Percentiles rank a stretch among this genome's conserved stretches.
phyloP scores from a whole-genome alignment of 305 asterid genomes.

The Solanum hybrid region DNA sequence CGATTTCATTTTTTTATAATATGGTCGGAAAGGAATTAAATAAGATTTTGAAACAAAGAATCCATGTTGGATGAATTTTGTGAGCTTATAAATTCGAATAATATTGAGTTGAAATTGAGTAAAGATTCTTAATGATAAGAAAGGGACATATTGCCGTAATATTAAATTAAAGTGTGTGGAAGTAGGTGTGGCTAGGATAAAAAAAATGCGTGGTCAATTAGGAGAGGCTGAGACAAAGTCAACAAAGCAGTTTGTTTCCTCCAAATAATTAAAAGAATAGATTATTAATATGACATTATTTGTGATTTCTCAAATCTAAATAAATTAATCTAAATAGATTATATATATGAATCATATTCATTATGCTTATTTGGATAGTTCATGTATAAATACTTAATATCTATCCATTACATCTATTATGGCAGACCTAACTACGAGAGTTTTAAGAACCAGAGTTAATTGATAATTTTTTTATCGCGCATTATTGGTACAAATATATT shows the following conservation, averaged over 20 bases:
- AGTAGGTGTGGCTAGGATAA: not conserved
- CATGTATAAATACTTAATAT: too few relatives aligned
- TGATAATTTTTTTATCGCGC: not conserved
- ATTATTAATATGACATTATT: not conserved
- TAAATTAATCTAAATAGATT: not conserved
- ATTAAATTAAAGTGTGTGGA: not conserved
- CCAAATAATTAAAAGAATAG: not conserved
- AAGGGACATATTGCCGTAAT: not conserved
- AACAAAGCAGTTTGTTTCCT: not conserved
- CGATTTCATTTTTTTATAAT: not conserved
- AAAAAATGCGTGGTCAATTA: not conserved
- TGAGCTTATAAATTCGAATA: not conserved
- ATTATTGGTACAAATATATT: not conserved
- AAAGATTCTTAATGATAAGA: not conserved
- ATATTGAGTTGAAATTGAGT: not conserved
- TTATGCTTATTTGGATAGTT: not conserved
- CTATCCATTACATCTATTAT: too few relatives aligned
- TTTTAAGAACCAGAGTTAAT: too few relatives aligned
- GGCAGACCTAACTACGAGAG: not conserved
- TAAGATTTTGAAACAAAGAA: not conserved
- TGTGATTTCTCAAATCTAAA: not conserved
- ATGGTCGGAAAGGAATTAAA: not conserved
- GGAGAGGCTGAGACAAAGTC: not conserved
- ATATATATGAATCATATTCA: not conserved
- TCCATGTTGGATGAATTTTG: not conserved